A percentile compares a stretch with the other conserved stretches of the same genome.
Conservation (phyloP, 495 filamentous ascomycete genomes). For the Aspergillus taichungensis region DNA sequence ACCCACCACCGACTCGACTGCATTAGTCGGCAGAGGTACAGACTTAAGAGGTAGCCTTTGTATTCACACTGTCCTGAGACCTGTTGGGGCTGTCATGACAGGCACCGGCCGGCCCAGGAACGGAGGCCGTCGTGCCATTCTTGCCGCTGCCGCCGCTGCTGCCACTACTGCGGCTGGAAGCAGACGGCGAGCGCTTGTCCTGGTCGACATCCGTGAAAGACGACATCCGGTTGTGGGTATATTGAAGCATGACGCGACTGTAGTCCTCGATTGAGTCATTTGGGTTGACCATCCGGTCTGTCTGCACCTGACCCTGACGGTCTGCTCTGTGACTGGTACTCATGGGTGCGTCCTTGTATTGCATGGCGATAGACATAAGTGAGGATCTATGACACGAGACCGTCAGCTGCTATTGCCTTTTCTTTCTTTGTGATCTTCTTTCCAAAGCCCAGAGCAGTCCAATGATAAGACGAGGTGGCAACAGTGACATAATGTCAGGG, state of each 20-base stretch:
- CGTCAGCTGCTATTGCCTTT: too few relatives aligned
- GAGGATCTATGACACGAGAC: too few relatives aligned
- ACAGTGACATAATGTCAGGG: too few relatives aligned
- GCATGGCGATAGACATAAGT: too few relatives aligned
- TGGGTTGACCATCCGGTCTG: constrained; percentile 17
- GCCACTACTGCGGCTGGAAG: constrained; percentile 24
- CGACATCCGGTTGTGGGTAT: constrained; percentile 38
- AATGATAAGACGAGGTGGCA: too few relatives aligned
- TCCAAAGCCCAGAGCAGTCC: too few relatives aligned
- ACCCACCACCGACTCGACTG: too few relatives aligned
- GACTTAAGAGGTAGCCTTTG: too few relatives aligned
- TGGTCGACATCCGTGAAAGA: constrained; percentile 28
- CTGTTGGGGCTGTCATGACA: not conserved
- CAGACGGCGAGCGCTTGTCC: constrained; percentile 4
- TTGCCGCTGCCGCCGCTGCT: constrained; percentile 26
- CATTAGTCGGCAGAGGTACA: too few relatives aligned
- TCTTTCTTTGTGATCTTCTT: too few relatives aligned
- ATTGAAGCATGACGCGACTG: constrained; percentile 37
- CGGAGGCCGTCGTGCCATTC: constrained; percentile 16
- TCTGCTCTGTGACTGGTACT: constrained; percentile 13
- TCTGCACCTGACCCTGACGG: constrained; percentile 12
- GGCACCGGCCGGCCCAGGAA: constrained; percentile 14
- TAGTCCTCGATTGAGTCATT: constrained; percentile 34
- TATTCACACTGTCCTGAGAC: too few relatives aligned
- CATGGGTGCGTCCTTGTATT: constrained; percentile 5